Percentiles rank a stretch among this genome's conserved stretches.
phyloP scores from a whole-genome alignment of 768 basidiomycete genomes.

The Boletus bicolor region DNA sequence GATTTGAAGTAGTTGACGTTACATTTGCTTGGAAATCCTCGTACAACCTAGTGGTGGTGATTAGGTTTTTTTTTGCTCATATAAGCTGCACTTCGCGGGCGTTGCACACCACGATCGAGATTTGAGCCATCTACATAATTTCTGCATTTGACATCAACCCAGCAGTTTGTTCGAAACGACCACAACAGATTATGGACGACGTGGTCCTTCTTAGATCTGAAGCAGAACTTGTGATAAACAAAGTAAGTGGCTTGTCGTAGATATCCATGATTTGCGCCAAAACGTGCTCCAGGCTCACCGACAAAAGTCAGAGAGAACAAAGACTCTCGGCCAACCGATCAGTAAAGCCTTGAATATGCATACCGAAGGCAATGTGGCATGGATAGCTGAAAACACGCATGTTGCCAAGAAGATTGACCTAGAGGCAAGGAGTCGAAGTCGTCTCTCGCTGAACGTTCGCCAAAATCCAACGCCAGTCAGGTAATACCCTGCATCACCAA shows the following conservation, averaged over 20 bases:
- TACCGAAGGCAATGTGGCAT: constrained; percentile 63
- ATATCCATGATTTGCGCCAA: not conserved
- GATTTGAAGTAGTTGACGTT: not conserved
- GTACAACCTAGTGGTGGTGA: too few species aligned
- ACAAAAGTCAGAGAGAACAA: constrained; percentile 67
- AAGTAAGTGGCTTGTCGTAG: constrained; percentile 13
- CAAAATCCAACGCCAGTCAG: constrained; percentile 52
- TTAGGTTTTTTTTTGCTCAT: too few species aligned
- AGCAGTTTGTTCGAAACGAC: not conserved
- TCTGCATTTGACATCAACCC: not conserved
- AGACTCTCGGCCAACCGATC: constrained; percentile 68
- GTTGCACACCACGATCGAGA: too few species aligned
- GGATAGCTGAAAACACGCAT: constrained; percentile 87
- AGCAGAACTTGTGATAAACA: constrained; percentile 31
- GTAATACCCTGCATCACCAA: constrained; percentile 74
- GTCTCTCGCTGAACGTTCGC: constrained; percentile 5
- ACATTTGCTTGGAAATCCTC: too few species aligned
- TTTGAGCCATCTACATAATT: too few species aligned
- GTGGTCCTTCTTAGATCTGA: constrained; percentile 29
- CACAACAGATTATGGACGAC: constrained; percentile 20
- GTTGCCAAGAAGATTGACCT: constrained; percentile 71
- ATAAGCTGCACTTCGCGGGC: too few species aligned
- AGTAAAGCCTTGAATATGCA: constrained; percentile 74
- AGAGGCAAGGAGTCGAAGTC: constrained; percentile 47
- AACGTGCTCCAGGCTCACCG: constrained; percentile 53